Conservation (phyloP, 306 rosid genomes). For the Prosopis cineraria region DNA sequence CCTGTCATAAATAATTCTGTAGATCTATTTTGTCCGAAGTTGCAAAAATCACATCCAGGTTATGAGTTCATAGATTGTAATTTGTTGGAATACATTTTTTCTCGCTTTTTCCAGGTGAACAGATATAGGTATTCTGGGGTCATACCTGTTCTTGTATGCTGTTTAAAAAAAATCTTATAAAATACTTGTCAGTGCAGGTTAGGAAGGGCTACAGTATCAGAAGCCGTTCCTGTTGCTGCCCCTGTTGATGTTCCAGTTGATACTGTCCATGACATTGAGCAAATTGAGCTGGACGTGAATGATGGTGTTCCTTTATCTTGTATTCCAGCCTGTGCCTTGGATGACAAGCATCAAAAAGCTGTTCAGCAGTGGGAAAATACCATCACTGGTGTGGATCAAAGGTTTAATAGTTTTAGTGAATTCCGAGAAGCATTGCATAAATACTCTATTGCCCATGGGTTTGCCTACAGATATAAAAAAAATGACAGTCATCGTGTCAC, state of each 20-base stretch:
- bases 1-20: slow-evolving; percentile 1
- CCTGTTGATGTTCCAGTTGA: slow-evolving; percentile 49
- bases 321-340: slow-evolving; percentile 48
- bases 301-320: slow-evolving; percentile 46
- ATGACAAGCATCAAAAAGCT: slow-evolving; percentile 71
- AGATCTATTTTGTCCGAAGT: slow-evolving; percentile 21
- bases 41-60: slow-evolving; percentile 30
- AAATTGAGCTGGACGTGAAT: slow-evolving; percentile 45
- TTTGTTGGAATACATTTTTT: slow-evolving; percentile 3
- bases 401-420: slow-evolving; percentile 89
- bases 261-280: slow-evolving; percentile 40
- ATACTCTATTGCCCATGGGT: slow-evolving; percentile 93
- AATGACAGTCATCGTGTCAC: slow-evolving; percentile 94
- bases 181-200: slow-evolving; percentile 61
- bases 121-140: slow-evolving; percentile 4
- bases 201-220: slow-evolving; percentile 88
- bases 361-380: slow-evolving; percentile 95
- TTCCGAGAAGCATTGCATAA: slow-evolving; percentile 95
- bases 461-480: slow-evolving; percentile 90
- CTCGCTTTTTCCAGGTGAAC: slow-evolving; percentile 20
- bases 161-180: slow-evolving; percentile 26
- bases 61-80: slow-evolving; percentile 24
- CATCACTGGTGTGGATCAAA: slow-evolving; percentile 93
- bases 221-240: slow-evolving; percentile 66
- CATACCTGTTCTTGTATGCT: slow-evolving; percentile 23